Conservation (phyloP, 805 yeast genomes). For the Zygotorulaspora danielsina region DNA sequence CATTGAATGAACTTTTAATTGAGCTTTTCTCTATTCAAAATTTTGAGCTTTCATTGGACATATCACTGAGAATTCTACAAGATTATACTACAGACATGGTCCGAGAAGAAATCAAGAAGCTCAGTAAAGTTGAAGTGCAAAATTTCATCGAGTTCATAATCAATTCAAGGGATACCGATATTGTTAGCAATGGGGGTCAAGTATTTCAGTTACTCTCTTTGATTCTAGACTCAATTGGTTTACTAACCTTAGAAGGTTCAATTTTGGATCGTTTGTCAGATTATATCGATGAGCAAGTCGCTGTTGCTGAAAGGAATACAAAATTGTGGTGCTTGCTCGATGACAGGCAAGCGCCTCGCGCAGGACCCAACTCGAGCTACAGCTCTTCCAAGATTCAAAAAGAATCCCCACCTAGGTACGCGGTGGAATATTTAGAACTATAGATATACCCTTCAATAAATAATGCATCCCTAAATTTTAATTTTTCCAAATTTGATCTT, state of each 20-base stretch:
- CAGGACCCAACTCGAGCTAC: conserved; percentile 6
- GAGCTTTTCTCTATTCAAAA: conserved; percentile 55
- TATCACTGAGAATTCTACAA: conserved; percentile 58
- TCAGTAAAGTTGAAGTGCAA: conserved; percentile 32
- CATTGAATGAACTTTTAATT: conserved; percentile 56
- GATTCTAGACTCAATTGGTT: conserved; percentile 35
- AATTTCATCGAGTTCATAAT: conserved; percentile 35
- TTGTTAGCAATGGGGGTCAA: conserved; percentile 19
- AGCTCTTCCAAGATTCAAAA: conserved; percentile 10
- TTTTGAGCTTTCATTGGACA: conserved; percentile 63
- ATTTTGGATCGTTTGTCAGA: conserved; percentile 23
- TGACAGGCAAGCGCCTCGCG: conserved; percentile 14
- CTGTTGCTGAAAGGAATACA: conserved; percentile 29
- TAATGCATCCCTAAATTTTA: neutral
- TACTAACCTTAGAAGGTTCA: conserved; percentile 32
- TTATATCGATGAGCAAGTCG: conserved; percentile 27
- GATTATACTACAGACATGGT: conserved; percentile 61
- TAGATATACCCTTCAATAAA: neutral
- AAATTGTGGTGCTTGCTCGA: conserved; percentile 32
- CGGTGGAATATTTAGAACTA: conserved; percentile 32
- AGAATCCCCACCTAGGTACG: conserved; percentile 25
- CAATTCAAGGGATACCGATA: conserved; percentile 21
- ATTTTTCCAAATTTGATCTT: neutral
- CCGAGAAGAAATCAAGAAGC: conserved; percentile 41
- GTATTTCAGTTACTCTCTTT: conserved; percentile 32